A percentile compares a stretch with the other conserved stretches of the same genome.
Conservation (phyloP, 306 rosid species). For the Gastrolobium villosum region DNA sequence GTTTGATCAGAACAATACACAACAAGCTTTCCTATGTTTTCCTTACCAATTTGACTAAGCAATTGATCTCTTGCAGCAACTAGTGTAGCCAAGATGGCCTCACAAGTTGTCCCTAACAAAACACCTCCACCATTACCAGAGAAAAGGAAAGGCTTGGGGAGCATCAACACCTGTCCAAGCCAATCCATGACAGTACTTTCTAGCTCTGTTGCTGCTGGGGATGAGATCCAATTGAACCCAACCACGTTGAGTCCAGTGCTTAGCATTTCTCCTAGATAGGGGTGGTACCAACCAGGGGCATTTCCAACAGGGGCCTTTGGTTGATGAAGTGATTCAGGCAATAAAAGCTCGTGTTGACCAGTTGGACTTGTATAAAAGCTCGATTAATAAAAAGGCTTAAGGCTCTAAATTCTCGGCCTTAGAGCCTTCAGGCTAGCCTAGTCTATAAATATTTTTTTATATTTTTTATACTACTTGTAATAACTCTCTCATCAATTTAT, state of each 20-base stretch:
- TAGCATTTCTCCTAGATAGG: slow-evolving; percentile 76
- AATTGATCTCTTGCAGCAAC: slow-evolving; percentile 61
- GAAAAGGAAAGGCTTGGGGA: slow-evolving; percentile 60
- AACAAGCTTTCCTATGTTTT: slow-evolving; percentile 48
- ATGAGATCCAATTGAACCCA: slow-evolving; percentile 72
- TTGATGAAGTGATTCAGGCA: too few relatives aligned
- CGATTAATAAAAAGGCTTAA: too few relatives aligned
- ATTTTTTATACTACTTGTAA: too few relatives aligned
- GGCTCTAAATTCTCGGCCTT: too few relatives aligned
- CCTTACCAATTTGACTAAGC: slow-evolving; percentile 33
- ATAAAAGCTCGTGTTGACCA: too few relatives aligned
- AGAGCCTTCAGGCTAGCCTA: too few relatives aligned
- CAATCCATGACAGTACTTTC: slow-evolving; percentile 74
- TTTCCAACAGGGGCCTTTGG: too few relatives aligned
- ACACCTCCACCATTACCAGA: slow-evolving; percentile 74
- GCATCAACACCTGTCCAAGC: slow-evolving; percentile 60
- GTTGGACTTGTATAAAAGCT: too few relatives aligned
- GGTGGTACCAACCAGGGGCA: too few relatives aligned
- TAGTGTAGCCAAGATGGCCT: slow-evolving; percentile 62
- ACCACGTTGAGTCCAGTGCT: slow-evolving; percentile 65
- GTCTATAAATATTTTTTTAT: too few relatives aligned
- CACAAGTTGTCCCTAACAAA: slow-evolving; percentile 67
- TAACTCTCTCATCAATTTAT: too few relatives aligned
- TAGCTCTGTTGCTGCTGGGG: slow-evolving; percentile 73
- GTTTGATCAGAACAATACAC: slow-evolving; percentile 79